A percentile compares a stretch with the other conserved stretches of the same genome.
Conservation (phyloP, 2,329 filamentous ascomycete species). For the Ophiostoma perfectum region DNA sequence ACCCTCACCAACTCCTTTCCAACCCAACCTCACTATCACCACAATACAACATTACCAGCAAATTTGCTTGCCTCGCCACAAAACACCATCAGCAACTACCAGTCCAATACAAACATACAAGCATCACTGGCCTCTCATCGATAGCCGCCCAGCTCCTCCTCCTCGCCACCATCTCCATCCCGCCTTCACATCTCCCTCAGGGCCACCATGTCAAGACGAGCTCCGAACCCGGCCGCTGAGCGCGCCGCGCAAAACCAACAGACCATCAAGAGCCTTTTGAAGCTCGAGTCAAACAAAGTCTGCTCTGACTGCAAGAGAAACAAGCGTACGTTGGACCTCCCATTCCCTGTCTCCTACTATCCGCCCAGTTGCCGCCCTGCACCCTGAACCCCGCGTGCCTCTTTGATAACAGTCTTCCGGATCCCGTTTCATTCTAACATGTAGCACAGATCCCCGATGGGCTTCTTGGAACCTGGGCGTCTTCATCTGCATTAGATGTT, state of each 20-base stretch:
- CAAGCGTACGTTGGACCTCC: slow-evolving; percentile 63
- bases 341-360: neutral
- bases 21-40: slow-evolving; percentile 7
- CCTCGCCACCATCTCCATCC: neutral
- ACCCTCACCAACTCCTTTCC: slow-evolving; percentile 3
- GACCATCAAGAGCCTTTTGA: slow-evolving; percentile 90
- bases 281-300: slow-evolving; percentile 90
- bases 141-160: neutral
- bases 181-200: neutral
- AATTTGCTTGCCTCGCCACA: neutral
- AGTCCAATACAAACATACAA: neutral
- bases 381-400: neutral
- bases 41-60: neutral
- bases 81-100: neutral
- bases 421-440: neutral
- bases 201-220: slow-evolving; percentile 68
- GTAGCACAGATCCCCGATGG: slow-evolving; percentile 79
- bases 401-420: too few species aligned
- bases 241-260: slow-evolving; percentile 87
- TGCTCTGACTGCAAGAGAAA: slow-evolving; percentile 99
- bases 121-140: neutral
- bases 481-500: slow-evolving; percentile 97
- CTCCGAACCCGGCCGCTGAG: slow-evolving; percentile 72
- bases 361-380: neutral
- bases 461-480: slow-evolving; percentile 97